These are phyloP conservation scores for Plenodomus tracheiphilus DNA, from an alignment of 2,329 filamentous ascomycete species.

Conservation along the genomic window DNA sequence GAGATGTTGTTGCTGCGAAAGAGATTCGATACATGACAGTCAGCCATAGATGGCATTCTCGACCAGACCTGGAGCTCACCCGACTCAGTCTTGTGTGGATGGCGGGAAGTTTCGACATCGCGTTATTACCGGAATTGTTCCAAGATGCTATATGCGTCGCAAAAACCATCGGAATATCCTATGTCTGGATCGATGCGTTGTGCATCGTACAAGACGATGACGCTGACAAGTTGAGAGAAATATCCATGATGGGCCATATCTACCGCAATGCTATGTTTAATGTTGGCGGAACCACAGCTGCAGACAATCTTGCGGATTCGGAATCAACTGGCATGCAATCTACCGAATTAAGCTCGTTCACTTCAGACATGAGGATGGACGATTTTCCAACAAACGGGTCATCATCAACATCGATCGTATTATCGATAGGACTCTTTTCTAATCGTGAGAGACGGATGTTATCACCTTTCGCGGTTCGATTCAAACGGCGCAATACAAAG, in stretches of 20 bases:
- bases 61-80: neutral
- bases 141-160: neutral
- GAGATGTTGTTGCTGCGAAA: neutral
- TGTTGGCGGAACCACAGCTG: no score
- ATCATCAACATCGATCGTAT: no score
- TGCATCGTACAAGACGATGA: conserved; percentile 6
- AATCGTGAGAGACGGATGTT: neutral
- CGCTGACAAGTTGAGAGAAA: neutral
- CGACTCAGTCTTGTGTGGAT: neutral
- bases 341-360: no score
- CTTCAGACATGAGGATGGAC: no score
- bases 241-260: neutral
- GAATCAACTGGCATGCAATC: no score
- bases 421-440: no score
- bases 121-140: neutral
- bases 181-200: conserved; percentile 7
- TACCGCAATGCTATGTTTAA: neutral
- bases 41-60: neutral
- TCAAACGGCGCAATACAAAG: neutral
- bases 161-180: neutral
- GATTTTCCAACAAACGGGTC: no score
- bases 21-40: neutral
- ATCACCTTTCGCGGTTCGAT: neutral
- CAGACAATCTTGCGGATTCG: no score
- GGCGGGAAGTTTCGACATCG: neutral